Evolutionary conservation across 1,284 basidiomycete species (phyloP).

Genomic region (Papiliotrema flavescens): DNA sequence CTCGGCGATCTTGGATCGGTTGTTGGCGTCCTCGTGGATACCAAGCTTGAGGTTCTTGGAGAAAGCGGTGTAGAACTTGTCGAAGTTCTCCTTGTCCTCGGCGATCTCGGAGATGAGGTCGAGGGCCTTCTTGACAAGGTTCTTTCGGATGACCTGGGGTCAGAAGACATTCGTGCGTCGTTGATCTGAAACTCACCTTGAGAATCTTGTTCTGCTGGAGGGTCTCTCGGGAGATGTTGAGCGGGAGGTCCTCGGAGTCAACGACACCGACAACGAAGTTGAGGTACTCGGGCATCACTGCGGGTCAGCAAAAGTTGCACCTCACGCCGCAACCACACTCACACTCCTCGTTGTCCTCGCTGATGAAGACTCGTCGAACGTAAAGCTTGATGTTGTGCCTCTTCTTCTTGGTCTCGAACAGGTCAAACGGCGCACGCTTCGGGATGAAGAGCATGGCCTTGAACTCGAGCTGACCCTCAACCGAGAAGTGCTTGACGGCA

Average conservation of each 20-base stretch:
- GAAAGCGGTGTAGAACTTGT: constrained; percentile 91
- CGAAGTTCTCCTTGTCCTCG: constrained; percentile 99
- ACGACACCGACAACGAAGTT: constrained; percentile 99
- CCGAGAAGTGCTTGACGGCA: constrained; percentile 99
- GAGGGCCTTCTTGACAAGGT: constrained; percentile 97
- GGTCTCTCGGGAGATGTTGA: constrained; percentile 99
- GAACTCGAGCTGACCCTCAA: constrained; percentile 99
- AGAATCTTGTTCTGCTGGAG: constrained; percentile 99
- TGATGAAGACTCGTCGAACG: constrained; percentile 99
- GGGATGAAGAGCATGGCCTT: constrained; percentile 98
- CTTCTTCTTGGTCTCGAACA: constrained; percentile 99
- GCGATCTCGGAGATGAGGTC: constrained; percentile 95
- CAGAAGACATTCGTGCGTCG: constrained; percentile 53
- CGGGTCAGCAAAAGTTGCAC: neutral
- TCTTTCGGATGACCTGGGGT: constrained; percentile 57
- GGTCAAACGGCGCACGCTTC: constrained; percentile 96
- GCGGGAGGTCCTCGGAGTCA: constrained; percentile 98
- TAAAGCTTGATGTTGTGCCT: constrained; percentile 99
- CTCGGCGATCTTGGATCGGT: constrained; percentile 98
- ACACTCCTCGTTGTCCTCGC: constrained; percentile 98
- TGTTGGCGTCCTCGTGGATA: constrained; percentile 98
- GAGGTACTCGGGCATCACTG: constrained; percentile 96
- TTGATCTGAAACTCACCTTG: constrained; percentile 64
- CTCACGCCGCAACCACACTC: constrained; percentile 4
- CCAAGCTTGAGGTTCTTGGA: constrained; percentile 98